Base-by-base conservation (phyloP, 176 grass and related monocot genomes). In the Aegilops longissima region DNA sequence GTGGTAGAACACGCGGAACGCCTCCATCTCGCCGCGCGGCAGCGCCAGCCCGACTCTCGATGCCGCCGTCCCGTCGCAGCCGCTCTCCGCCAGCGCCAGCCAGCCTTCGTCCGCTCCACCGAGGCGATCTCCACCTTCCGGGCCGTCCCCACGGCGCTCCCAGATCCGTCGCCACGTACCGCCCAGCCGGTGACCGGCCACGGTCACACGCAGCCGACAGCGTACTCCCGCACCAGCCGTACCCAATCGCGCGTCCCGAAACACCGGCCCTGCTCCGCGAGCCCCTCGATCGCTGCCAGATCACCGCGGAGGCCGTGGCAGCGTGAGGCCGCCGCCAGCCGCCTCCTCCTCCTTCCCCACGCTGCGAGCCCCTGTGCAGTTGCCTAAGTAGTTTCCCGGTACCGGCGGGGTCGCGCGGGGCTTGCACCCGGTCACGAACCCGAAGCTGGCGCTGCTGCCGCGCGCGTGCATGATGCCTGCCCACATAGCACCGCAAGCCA, bases 11-110 rank as follows among this genome's bases (percentile, higher is more conserved):
- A 39, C 12, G 4, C 58, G 62, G 83, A 98, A 95, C 49, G 66
- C 66, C 61, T 90, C 87, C 93, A 93, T 95, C 83, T 95, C 93
- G 12, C 4, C 4, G 44, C 83, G 80, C 4, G 92, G 89, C 35
- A 98, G 72, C 79, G 93, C 96, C 73, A 98, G 4, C 0, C 96
- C 93, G 52, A 98, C 80, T n/a, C 78, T 98, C 96, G 33, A 98
- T 89, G 24, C 96, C 96, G 7, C 95, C 92, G 27, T 89, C 95
- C 82, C 90, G 33, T 86, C 82, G 13, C 76, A 80, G 67, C 89
- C 49, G 51, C 51, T 90, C 47, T 92, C 91, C 23, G 93, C 87
- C 18, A 92, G 88, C 30, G 90, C 84, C 36, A 94, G 86, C 16
- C n/a, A n/a, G 93, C 95, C 14, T 87, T 90, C 20, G 93, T 97